phyloP scores from a whole-genome alignment of 129 eudicot species.

The Ambrosia trifida region DNA sequence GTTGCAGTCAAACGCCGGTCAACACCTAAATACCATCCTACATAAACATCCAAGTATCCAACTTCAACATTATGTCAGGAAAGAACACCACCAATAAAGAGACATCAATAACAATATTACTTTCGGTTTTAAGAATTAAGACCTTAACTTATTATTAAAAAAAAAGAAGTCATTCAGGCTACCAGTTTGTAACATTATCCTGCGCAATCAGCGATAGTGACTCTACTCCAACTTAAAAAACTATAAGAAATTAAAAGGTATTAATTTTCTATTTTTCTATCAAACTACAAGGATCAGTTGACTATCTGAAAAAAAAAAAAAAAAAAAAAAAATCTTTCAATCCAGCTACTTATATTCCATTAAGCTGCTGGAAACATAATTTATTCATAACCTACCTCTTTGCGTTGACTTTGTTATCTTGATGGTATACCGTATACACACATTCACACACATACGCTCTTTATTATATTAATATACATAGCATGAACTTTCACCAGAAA shows the following conservation, averaged over 20 bases:
- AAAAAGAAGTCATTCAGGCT: background rate
- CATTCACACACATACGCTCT: background rate
- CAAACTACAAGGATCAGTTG: slow-evolving; percentile 37
- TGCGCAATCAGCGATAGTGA: background rate
- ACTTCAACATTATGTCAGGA: background rate
- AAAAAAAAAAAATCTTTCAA: slow-evolving; percentile 5
- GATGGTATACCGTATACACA: background rate
- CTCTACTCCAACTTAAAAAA: slow-evolving; percentile 15
- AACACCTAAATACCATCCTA: slow-evolving; percentile 41
- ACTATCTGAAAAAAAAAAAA: slow-evolving; percentile 29
- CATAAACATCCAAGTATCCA: slow-evolving; percentile 19
- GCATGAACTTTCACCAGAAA: background rate
- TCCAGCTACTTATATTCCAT: slow-evolving; percentile 29
- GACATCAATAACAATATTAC: slow-evolving; percentile 15
- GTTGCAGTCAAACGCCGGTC: slow-evolving; percentile 28
- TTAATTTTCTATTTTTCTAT: slow-evolving; percentile 27
- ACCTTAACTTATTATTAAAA: background rate
- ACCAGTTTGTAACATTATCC: slow-evolving; percentile 13
- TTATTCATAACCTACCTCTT: background rate
- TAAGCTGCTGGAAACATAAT: background rate
- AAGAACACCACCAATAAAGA: background rate
- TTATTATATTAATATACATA: background rate
- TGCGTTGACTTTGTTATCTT: slow-evolving; percentile 6
- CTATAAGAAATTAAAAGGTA: slow-evolving; percentile 5
- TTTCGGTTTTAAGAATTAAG: background rate